phyloP scores from a whole-genome alignment of 176 grass and related monocot species.

The Aegilops tauschii region DNA sequence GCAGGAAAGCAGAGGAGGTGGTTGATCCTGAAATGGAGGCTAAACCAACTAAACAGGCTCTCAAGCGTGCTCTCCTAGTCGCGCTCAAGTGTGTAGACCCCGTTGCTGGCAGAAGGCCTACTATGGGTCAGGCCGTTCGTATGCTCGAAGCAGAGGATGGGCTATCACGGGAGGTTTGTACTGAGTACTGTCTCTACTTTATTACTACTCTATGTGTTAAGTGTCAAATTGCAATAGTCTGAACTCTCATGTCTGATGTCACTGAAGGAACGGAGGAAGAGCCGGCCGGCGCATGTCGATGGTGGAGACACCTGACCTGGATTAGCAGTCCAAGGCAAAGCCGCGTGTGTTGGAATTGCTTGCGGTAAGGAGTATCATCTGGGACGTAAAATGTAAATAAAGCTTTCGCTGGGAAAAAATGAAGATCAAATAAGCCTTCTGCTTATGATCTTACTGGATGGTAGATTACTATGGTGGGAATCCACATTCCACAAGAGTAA shows the following conservation, averaged over 20 bases:
- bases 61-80: constrained; percentile 15
- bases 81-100: constrained; percentile 13
- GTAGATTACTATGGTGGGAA: neutral
- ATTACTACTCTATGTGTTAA: neutral
- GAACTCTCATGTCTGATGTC: neutral
- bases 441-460: neutral
- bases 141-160: constrained; percentile 21
- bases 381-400: neutral
- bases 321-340: neutral
- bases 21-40: constrained; percentile 19
- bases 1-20: constrained; percentile 13
- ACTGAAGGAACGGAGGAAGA: constrained; percentile 18
- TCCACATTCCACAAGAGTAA: neutral
- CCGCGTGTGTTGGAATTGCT: neutral
- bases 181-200: neutral
- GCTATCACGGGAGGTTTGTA: neutral
- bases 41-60: constrained; percentile 19
- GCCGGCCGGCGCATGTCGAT: neutral
- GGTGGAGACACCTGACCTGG: neutral
- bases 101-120: constrained; percentile 6
- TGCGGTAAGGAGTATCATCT: neutral
- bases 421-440: neutral
- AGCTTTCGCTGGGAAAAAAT: neutral
- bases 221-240: neutral
- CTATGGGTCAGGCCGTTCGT: constrained; percentile 6